phyloP scores from a whole-genome alignment of 2,329 filamentous ascomycete species.

The Diaporthe sp. region DNA sequence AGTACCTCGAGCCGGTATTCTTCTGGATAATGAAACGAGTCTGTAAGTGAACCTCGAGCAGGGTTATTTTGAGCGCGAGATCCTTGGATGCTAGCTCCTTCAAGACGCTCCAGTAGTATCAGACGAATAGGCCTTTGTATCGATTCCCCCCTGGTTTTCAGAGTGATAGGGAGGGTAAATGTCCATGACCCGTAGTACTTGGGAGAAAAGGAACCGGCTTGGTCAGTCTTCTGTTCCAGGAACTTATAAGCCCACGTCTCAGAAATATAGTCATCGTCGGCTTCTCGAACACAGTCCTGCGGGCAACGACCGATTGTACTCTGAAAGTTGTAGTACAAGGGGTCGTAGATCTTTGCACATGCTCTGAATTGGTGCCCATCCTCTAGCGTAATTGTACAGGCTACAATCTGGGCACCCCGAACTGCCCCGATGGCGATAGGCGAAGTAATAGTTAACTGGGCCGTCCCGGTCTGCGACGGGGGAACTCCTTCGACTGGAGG shows the following conservation, averaged over 20 bases:
- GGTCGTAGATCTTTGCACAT: constrained; percentile 7
- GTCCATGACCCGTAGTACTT: not conserved
- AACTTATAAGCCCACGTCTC: not conserved
- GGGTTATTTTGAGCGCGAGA: not conserved
- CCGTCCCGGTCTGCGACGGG: not conserved
- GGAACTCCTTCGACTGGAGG: not conserved
- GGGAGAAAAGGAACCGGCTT: not conserved
- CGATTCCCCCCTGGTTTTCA: not conserved
- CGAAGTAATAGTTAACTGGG: not conserved
- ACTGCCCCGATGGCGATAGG: not conserved
- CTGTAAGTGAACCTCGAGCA: not conserved
- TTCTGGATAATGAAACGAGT: not conserved
- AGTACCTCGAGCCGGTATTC: not conserved
- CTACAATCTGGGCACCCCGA: not conserved
- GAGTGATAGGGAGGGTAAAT: not conserved
- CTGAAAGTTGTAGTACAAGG: not conserved
- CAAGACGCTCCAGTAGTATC: not conserved
- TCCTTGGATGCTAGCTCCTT: not conserved
- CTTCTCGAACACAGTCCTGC: not conserved
- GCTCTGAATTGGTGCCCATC: not conserved
- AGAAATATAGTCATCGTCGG: not conserved
- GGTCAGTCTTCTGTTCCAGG: not conserved
- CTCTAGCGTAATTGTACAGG: not conserved
- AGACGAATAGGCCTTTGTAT: not conserved
- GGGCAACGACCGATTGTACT: not conserved